Conservation (phyloP, 306 rosid genomes). For the Luffa acutangula region DNA sequence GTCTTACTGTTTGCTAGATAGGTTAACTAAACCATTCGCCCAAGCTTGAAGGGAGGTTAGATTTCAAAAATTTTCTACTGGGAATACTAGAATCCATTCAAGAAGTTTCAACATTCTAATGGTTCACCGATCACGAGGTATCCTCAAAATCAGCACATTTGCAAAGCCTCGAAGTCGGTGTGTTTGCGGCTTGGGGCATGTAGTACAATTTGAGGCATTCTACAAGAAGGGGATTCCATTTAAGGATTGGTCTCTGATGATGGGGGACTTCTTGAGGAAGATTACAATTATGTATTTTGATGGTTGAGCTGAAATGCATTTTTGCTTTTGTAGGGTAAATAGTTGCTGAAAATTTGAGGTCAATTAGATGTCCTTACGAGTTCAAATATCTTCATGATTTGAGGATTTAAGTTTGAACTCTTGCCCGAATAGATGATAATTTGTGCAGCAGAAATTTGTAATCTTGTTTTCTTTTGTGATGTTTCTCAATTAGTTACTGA, state of each 20-base stretch:
- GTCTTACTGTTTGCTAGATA: neutral
- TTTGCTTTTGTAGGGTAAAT: neutral
- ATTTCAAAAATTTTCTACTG: neutral
- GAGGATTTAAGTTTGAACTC: neutral
- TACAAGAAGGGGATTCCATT: neutral
- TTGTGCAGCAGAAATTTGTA: neutral
- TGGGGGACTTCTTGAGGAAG: neutral
- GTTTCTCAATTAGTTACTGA: neutral
- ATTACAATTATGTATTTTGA: neutral
- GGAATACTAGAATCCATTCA: neutral
- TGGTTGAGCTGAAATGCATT: neutral
- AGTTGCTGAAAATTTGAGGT: neutral
- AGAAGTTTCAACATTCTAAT: neutral
- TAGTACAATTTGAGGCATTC: neutral
- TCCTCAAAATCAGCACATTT: neutral
- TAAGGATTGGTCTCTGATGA: neutral
- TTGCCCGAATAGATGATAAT: neutral
- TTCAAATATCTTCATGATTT: neutral
- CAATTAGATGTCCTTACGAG: neutral
- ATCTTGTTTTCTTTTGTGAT: neutral
- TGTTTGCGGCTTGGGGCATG: neutral
- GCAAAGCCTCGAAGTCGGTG: neutral
- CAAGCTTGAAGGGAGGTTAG: neutral
- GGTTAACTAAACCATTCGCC: neutral
- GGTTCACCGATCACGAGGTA: neutral